phyloP scores from a whole-genome alignment of 1,139 yeast species.

The Yamadazyma taylorii region DNA sequence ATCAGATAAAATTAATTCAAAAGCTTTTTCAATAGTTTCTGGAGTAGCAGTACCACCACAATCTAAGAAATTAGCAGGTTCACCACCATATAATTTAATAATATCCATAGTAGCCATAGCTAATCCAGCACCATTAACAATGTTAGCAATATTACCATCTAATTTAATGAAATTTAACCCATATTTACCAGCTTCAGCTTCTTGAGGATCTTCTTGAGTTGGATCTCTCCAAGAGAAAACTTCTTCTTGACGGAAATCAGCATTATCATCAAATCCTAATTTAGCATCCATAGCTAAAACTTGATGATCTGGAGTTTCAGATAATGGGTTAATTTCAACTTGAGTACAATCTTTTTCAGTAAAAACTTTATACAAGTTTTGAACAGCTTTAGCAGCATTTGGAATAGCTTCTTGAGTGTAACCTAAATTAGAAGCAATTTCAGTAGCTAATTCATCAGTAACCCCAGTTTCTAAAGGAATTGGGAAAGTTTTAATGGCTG shows the following conservation, averaged over 20 bases:
- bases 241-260: slow-evolving; percentile 91
- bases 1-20: slow-evolving; percentile 88
- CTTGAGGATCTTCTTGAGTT: slow-evolving; percentile 98
- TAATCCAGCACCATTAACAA: slow-evolving; percentile 99
- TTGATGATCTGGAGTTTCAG: slow-evolving; percentile 87
- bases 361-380: slow-evolving; percentile 86
- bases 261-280: slow-evolving; percentile 96
- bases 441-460: slow-evolving; percentile 70
- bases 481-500: slow-evolving; percentile 87
- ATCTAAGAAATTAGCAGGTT: slow-evolving; percentile 98
- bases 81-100: slow-evolving; percentile 96
- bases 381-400: slow-evolving; percentile 85
- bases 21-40: slow-evolving; percentile 95
- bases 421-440: slow-evolving; percentile 79
- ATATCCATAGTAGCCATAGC: slow-evolving; percentile 99
- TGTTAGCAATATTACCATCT: slow-evolving; percentile 97
- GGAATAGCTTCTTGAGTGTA: slow-evolving; percentile 76
- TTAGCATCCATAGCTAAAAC: slow-evolving; percentile 99
- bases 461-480: slow-evolving; percentile 79
- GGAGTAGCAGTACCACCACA: slow-evolving; percentile 99
- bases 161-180: slow-evolving; percentile 95
- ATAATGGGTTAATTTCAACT: slow-evolving; percentile 96
- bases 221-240: slow-evolving; percentile 96
- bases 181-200: slow-evolving; percentile 85
- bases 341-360: slow-evolving; percentile 93